These are phyloP conservation scores for Erucastrum elatum DNA, from an alignment of 345 rosid genomes.

Conservation along the genomic window DNA sequence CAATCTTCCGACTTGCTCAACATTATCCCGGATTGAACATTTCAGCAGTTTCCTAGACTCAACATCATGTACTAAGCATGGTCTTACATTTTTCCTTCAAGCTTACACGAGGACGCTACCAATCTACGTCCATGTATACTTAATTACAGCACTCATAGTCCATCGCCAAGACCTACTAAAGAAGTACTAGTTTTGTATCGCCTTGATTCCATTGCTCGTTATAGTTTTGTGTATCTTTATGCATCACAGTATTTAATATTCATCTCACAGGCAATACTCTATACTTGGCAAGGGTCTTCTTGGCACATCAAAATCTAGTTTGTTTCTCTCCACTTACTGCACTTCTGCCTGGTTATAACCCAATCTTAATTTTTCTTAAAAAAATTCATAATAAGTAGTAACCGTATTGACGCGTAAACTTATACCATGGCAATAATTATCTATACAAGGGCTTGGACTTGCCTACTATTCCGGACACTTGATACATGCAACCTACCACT, in stretches of 20 bases:
- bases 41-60: too few relatives aligned
- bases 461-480: conserved; percentile 77
- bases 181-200: conserved; percentile 47
- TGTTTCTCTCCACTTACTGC: conserved; percentile 83
- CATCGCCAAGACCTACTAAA: conserved; percentile 81
- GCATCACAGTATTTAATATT: neutral
- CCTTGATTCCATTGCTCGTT: neutral
- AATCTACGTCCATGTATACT: conserved; percentile 89
- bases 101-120: conserved; percentile 88
- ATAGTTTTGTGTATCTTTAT: neutral
- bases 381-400: neutral
- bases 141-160: conserved; percentile 85
- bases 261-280: conserved; percentile 59
- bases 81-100: conserved; percentile 64
- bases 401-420: neutral
- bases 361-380: neutral
- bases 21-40: too few relatives aligned
- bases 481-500: conserved; percentile 73
- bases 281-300: conserved; percentile 79
- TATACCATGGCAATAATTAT: neutral
- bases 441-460: conserved; percentile 76
- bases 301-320: conserved; percentile 93
- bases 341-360: conserved; percentile 84
- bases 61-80: conserved; percentile 57
- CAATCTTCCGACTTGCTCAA: too few relatives aligned